Evolutionary conservation across 805 yeast genomes (phyloP).

Genomic region (Wickerhamiella occidentalis): DNA sequence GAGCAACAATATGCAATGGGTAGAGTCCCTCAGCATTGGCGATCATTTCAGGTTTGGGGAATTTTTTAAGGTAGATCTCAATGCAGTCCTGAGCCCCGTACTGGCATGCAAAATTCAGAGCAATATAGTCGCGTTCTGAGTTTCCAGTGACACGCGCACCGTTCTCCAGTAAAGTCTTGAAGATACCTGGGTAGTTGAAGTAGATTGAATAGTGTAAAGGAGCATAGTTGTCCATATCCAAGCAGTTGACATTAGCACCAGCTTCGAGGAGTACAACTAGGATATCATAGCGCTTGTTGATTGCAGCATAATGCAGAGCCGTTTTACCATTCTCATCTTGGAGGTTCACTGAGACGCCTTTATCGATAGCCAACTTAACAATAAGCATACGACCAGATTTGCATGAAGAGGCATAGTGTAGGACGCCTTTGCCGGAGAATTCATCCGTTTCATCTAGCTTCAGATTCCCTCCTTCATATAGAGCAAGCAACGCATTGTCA

Average conservation of each 20-base stretch:
- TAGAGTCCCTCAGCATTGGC: conserved; percentile 74
- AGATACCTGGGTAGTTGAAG: conserved; percentile 46
- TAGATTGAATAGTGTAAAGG: conserved; percentile 73
- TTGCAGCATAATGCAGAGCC: conserved; percentile 77
- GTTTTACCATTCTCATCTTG: conserved; percentile 47
- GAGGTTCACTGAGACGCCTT: conserved; percentile 24
- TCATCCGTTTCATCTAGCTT: conserved; percentile 60
- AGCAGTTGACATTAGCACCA: conserved; percentile 28
- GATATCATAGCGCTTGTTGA: conserved; percentile 37
- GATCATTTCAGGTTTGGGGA: conserved; percentile 31
- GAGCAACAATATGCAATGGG: conserved; percentile 80
- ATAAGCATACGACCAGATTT: conserved; percentile 23
- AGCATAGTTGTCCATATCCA: conserved; percentile 42
- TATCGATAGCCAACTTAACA: conserved; percentile 24
- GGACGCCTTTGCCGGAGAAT: conserved; percentile 54
- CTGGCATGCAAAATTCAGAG: conserved; percentile 76
- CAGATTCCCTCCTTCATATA: conserved; percentile 38
- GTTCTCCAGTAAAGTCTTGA: conserved; percentile 37
- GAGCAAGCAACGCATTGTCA: conserved; percentile 44
- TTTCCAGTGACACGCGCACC: conserved; percentile 34
- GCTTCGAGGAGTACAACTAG: conserved; percentile 34
- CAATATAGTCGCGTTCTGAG: conserved; percentile 37
- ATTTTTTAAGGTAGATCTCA: conserved; percentile 41
- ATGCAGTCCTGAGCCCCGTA: conserved; percentile 65
- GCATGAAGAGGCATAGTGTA: conserved; percentile 50